Conservation (phyloP, 108 stramenopile species). For the Hondaea fermentalgiana region DNA sequence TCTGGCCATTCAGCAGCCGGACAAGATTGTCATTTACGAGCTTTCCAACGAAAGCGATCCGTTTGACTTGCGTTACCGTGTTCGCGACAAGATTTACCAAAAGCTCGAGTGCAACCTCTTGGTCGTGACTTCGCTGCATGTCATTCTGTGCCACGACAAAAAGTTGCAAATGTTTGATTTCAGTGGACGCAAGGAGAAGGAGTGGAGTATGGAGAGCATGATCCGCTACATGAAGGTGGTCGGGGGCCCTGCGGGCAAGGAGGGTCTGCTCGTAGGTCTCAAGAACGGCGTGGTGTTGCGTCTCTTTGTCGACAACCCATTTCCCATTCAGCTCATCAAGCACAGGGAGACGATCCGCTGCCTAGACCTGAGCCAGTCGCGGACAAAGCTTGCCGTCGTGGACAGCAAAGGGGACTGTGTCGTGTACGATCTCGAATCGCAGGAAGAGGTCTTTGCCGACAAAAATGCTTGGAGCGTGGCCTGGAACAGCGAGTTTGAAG, state of each 20-base stretch:
- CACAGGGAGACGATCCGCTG: conserved; percentile 24
- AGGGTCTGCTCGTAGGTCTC: conserved; percentile 51
- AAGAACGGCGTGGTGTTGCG: conserved; percentile 39
- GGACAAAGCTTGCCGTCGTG: conserved; percentile 42
- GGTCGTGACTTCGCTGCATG: conserved; percentile 42
- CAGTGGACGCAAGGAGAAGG: conserved; percentile 31
- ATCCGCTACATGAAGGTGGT: conserved; percentile 39
- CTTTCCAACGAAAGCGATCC: conserved; percentile 28
- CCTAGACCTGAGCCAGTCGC: conserved; percentile 10
- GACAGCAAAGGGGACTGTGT: conserved; percentile 29
- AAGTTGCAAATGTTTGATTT: conserved; percentile 41
- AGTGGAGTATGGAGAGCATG: conserved; percentile 45
- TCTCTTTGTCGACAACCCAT: conserved; percentile 52
- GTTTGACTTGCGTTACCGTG: conserved; percentile 38
- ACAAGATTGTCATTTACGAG: conserved; percentile 39
- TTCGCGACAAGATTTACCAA: conserved; percentile 35
- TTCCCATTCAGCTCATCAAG: conserved; percentile 46
- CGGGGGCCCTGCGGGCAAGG: conserved; percentile 47
- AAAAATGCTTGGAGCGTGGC: conserved; percentile 28
- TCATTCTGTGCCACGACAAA: conserved; percentile 37
- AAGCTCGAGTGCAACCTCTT: conserved; percentile 24
- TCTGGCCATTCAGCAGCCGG: conserved; percentile 54
- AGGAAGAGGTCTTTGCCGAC: conserved; percentile 31
- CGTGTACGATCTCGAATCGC: conserved; percentile 40
- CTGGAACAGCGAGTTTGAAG: conserved; percentile 52